A percentile compares a stretch with the other conserved stretches of the same genome.
These are phyloP conservation scores for Cyberlindnera mycetangii DNA, from an alignment of 805 yeast genomes.

Conservation along the genomic window DNA sequence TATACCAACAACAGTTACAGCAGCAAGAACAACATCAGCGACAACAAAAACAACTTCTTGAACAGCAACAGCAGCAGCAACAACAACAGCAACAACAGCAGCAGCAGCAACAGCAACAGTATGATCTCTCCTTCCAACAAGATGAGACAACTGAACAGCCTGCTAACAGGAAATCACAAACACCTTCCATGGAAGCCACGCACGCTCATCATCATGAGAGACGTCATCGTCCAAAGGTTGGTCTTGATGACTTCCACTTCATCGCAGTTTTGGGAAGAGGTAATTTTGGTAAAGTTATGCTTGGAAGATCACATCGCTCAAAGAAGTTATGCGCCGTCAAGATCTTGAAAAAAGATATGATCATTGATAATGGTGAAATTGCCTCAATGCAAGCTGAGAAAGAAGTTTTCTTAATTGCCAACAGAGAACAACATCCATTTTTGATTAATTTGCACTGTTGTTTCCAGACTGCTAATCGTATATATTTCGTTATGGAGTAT, in stretches of 20 bases:
- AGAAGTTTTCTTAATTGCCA: conserved; percentile 80
- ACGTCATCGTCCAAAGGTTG: conserved; percentile 65
- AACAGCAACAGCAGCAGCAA: conserved; percentile 16
- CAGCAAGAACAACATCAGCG: conserved; percentile 17
- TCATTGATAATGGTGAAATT: conserved; percentile 93
- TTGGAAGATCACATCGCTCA: conserved; percentile 88
- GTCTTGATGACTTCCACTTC: conserved; percentile 92
- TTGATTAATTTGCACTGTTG: conserved; percentile 88
- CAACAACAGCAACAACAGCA: conserved; percentile 23
- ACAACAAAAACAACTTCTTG: conserved; percentile 8
- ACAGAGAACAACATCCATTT: conserved; percentile 89
- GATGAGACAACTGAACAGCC: conserved; percentile 11
- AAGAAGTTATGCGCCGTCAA: conserved; percentile 88
- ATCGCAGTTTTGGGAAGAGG: conserved; percentile 97
- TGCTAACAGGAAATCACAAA: conserved; percentile 7
- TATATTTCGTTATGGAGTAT: conserved; percentile 97
- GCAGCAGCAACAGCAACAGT: conserved; percentile 22
- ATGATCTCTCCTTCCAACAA: conserved; percentile 19
- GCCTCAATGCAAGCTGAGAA: conserved; percentile 94
- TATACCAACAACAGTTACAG: conserved; percentile 6
- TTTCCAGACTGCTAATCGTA: conserved; percentile 96
- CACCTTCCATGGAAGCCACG: conserved; percentile 1
- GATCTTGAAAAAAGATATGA: conserved; percentile 93
- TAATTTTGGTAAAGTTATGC: conserved; percentile 97
- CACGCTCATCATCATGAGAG: conserved; percentile 22